phyloP scores from a whole-genome alignment of 2,329 filamentous ascomycete genomes.

The Epichloe elymi region DNA sequence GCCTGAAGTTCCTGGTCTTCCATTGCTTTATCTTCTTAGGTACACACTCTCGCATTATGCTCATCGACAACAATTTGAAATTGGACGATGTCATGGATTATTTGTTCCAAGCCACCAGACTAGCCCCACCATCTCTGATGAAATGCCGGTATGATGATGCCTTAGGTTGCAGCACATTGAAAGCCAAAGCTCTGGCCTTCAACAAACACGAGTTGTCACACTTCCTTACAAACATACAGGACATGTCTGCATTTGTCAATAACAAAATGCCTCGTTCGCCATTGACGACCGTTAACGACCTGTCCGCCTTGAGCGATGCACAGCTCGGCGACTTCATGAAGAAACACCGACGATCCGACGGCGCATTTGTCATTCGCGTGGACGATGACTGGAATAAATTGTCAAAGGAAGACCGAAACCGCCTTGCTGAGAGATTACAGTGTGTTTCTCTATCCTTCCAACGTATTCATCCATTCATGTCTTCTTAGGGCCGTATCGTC shows the following conservation, averaged over 20 bases:
- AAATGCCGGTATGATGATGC: no score
- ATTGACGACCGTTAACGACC: slow-evolving; percentile 1
- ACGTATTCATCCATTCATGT: background rate
- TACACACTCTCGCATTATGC: slow-evolving; percentile 1
- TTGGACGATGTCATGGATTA: background rate
- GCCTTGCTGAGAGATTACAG: slow-evolving; percentile 9
- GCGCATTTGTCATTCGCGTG: slow-evolving; percentile 7
- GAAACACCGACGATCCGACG: slow-evolving; percentile 7
- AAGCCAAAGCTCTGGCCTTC: no score
- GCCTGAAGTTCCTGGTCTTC: no score
- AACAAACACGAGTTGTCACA: no score
- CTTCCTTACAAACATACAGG: background rate
- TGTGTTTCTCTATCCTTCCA: slow-evolving; percentile 1
- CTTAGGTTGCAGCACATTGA: no score
- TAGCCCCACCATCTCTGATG: no score
- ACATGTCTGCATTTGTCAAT: background rate
- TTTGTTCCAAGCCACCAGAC: no score
- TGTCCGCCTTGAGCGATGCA: slow-evolving; percentile 8
- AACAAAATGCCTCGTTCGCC: background rate
- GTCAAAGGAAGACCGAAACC: slow-evolving; percentile 6
- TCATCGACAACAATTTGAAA: slow-evolving; percentile 6
- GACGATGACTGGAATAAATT: slow-evolving; percentile 7
- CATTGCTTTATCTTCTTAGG: no score
- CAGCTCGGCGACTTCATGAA: slow-evolving; percentile 10
- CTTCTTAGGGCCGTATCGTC: background rate